phyloP scores from a whole-genome alignment of 2,329 filamentous ascomycete species.

The Paecilomyces dactylethromorphus region DNA sequence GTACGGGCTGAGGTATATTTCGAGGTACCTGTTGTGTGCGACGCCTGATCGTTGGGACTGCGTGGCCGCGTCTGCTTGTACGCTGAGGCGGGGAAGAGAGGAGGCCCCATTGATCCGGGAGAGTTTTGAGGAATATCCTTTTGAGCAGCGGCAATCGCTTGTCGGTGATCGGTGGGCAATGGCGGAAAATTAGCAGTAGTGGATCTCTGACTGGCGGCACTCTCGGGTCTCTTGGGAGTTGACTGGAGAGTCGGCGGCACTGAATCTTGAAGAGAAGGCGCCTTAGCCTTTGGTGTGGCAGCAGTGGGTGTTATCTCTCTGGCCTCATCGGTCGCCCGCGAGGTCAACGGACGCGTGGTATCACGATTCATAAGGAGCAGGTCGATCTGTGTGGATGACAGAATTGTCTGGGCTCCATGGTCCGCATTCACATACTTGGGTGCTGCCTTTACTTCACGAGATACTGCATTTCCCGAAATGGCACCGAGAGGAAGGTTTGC shows the following conservation, averaged over 20 bases:
- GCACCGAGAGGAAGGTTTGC: slow-evolving; percentile 53
- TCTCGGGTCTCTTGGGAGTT: slow-evolving; percentile 57
- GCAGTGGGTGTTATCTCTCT: slow-evolving; percentile 21
- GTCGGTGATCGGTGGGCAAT: slow-evolving; percentile 73
- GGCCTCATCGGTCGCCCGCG: slow-evolving; percentile 24
- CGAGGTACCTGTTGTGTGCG: slow-evolving; percentile 28
- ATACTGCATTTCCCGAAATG: slow-evolving; percentile 52
- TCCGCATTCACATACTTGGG: slow-evolving; percentile 49
- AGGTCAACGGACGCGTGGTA: slow-evolving; percentile 22
- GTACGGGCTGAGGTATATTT: neutral
- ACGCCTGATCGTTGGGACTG: slow-evolving; percentile 52
- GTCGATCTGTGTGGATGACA: slow-evolving; percentile 79
- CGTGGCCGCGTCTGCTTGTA: slow-evolving; percentile 53
- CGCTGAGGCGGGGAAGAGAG: slow-evolving; percentile 73
- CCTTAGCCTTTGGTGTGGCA: slow-evolving; percentile 29
- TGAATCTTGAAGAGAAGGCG: slow-evolving; percentile 14
- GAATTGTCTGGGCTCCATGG: slow-evolving; percentile 71
- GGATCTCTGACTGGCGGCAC: slow-evolving; percentile 60
- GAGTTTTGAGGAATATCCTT: slow-evolving; percentile 44
- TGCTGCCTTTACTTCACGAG: slow-evolving; percentile 18
- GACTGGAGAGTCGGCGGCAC: slow-evolving; percentile 29
- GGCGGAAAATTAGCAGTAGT: slow-evolving; percentile 56
- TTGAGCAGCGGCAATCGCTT: slow-evolving; percentile 73
- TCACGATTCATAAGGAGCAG: slow-evolving; percentile 58
- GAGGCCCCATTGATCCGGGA: slow-evolving; percentile 67